These are phyloP conservation scores for Cyamopsis tetragonoloba DNA, from an alignment of 306 rosid species.

Conservation along the genomic window DNA sequence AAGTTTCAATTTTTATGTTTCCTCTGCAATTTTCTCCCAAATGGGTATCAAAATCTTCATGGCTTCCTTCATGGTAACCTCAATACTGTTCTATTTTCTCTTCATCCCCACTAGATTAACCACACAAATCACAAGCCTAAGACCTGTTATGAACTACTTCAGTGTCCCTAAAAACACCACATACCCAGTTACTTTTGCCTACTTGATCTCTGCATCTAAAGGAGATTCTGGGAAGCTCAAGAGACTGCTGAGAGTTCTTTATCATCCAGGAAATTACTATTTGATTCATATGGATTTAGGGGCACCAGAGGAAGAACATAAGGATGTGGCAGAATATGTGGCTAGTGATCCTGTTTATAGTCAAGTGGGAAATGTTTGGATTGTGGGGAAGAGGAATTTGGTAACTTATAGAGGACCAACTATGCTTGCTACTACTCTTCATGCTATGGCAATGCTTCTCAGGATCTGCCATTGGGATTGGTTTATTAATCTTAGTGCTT, in stretches of 20 bases:
- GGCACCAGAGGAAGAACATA: constrained; percentile 60
- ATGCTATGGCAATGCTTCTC: constrained; percentile 71
- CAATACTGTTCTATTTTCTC: constrained; percentile 44
- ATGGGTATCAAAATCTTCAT: constrained; percentile 66
- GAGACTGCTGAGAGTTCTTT: constrained; percentile 55
- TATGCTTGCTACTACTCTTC: constrained; percentile 91
- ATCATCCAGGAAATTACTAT: constrained; percentile 86
- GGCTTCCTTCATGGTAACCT: constrained; percentile 43
- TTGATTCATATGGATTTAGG: constrained; percentile 75
- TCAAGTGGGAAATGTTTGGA: constrained; percentile 77
- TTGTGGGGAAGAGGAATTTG: constrained; percentile 70
- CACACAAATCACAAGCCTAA: constrained; percentile 41
- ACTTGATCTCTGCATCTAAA: constrained; percentile 76
- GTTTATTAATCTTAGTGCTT: constrained; percentile 94
- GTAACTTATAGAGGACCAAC: constrained; percentile 95
- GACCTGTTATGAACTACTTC: constrained; percentile 33
- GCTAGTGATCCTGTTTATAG: constrained; percentile 55
- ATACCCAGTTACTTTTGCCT: constrained; percentile 67
- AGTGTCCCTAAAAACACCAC: constrained; percentile 31
- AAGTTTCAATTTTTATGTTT: not conserved
- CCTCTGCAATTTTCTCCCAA: constrained; percentile 21
- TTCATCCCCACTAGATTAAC: constrained; percentile 62
- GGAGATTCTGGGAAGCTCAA: constrained; percentile 63
- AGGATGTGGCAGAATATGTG: constrained; percentile 46
- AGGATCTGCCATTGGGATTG: constrained; percentile 77